Evolutionary conservation across 192 early-diverging fungal genomes (phyloP), one percentile per base, ranked within the genome.

Genomic region (Coemansia sp.): DNA sequence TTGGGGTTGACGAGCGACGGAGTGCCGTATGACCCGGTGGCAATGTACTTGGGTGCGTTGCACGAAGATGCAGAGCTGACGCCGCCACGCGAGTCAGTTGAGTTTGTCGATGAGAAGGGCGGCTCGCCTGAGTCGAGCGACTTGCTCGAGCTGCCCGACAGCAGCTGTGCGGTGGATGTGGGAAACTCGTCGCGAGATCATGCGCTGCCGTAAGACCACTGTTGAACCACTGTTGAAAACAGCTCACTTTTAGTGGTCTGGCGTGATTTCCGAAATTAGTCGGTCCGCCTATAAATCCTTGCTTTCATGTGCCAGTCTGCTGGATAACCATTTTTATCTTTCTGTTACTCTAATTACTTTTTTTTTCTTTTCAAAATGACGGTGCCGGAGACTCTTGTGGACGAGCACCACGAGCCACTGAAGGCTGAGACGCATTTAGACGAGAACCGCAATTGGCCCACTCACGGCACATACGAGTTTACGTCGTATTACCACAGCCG

Each of bases 1-100:
- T 57, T 81, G 17, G 78, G 78, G 0, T 40, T 81, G 42, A 64
- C 65, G 62, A 63, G 55, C 0, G 73, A 81, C 20, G 78, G 78
- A 48, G 65, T 66, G 51, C 78, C 78, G n/a, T 81, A 69, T 44
- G 78, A 81, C 59, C 71, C 77, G 3, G 65, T 74, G 3, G 66
- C 68, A 3, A 20, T 74, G 57, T 79, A 79, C 54, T 61, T 79
- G 14, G 54, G 61, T n/a, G 60, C 60, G 0, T 21, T 69, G 55
- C 61, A 62, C 15, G 50, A 61, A 20, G 60, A 64, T 21, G 60
- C 42, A 0, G 55, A 68, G 22, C 28, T 68, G 44, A 42, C 59
- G 19, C 68, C 68, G 26, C 55, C 61, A 0, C 44, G 46, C 25
- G 36, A 51, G 2, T 34, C 54, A 2, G 19, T 25, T 1, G 21